Percentiles rank a stretch among this genome's conserved stretches.
Conservation (phyloP, 179 eudicot species). For the Spinacia oleracea region DNA sequence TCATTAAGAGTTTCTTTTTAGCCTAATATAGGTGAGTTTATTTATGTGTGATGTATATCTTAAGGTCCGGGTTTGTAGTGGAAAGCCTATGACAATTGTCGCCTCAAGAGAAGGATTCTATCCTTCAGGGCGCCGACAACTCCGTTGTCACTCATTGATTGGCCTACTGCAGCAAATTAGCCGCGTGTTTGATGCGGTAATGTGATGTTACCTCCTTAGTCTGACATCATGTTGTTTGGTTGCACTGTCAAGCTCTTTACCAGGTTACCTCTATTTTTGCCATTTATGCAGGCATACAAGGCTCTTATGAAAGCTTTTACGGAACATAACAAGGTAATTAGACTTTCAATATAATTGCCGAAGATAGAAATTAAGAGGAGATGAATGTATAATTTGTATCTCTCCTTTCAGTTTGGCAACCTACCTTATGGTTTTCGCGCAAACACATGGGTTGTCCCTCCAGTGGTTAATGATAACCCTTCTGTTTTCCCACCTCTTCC, state of each 20-base stretch:
- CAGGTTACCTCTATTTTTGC: neutral
- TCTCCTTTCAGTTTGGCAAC: conserved; percentile 74
- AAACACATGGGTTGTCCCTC: conserved; percentile 84
- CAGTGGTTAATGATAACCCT: conserved; percentile 61
- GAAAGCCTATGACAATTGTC: conserved; percentile 84
- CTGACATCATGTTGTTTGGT: neutral
- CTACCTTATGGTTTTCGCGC: conserved; percentile 93
- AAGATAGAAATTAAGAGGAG: neutral
- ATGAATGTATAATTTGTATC: conserved; percentile 7
- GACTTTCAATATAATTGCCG: neutral
- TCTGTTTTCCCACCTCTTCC: conserved; percentile 74
- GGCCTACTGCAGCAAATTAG: conserved; percentile 79
- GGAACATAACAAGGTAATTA: conserved; percentile 73
- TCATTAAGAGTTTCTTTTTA: neutral
- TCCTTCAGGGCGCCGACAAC: conserved; percentile 66
- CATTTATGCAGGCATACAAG: conserved; percentile 62
- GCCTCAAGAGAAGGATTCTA: conserved; percentile 71
- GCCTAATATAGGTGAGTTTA: neutral
- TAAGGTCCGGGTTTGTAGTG: conserved; percentile 78
- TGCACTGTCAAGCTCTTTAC: neutral
- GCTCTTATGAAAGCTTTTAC: conserved; percentile 84
- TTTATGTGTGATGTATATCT: conserved; percentile 15
- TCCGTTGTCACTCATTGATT: conserved; percentile 64
- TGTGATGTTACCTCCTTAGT: neutral
- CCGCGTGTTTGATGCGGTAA: conserved; percentile 79